phyloP scores from a whole-genome alignment of 2,329 filamentous ascomycete genomes.

The Fusarium abutilonis region DNA sequence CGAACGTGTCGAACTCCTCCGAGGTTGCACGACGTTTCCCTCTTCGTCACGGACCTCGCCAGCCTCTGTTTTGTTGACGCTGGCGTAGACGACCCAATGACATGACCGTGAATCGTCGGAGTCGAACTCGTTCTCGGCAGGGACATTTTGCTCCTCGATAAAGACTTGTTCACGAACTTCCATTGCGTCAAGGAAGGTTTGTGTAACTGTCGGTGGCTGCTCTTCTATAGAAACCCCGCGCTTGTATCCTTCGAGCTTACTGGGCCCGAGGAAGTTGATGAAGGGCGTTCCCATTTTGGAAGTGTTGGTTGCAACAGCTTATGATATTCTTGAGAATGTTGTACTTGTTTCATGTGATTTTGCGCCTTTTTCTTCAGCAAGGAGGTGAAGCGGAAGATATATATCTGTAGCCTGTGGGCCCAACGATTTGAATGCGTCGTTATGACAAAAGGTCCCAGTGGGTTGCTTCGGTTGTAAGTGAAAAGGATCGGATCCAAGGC shows the following conservation, averaged over 20 bases:
- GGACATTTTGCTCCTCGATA: constrained; percentile 66
- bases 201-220: constrained; percentile 60
- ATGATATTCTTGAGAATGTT: not conserved
- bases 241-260: constrained; percentile 60
- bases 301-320: not conserved
- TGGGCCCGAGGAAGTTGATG: constrained; percentile 59
- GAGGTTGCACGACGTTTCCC: constrained; percentile 54
- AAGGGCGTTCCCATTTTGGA: constrained; percentile 61
- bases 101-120: constrained; percentile 80
- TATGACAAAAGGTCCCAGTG: constrained; percentile 14
- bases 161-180: constrained; percentile 69
- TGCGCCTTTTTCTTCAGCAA: not conserved
- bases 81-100: constrained; percentile 89
- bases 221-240: constrained; percentile 51
- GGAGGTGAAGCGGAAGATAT: not conserved
- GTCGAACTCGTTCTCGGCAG: constrained; percentile 79
- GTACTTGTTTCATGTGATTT: not conserved
- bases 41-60: constrained; percentile 56
- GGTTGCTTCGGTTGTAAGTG: not conserved
- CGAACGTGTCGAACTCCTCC: constrained; percentile 56
- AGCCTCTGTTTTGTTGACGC: constrained; percentile 60
- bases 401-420: not conserved
- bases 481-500: not conserved
- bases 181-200: constrained; percentile 71
- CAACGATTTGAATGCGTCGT: not conserved